phyloP scores from a whole-genome alignment of 192 early-diverging fungal species.

The Oehlia diaphana region DNA sequence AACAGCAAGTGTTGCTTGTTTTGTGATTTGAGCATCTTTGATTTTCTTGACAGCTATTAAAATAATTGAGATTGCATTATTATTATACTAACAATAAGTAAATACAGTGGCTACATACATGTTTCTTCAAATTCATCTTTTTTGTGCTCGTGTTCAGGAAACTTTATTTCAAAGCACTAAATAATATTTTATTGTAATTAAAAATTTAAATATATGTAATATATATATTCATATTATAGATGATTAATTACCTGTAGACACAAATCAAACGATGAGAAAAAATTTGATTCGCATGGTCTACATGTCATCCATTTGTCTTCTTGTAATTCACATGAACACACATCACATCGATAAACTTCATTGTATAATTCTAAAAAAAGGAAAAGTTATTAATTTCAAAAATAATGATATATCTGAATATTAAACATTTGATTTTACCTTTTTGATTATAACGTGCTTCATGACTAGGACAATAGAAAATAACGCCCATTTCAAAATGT shows the following conservation, averaged over 20 bases:
- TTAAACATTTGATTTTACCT: slow-evolving; percentile 38
- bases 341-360: slow-evolving; percentile 72
- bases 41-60: slow-evolving; percentile 42
- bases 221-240: neutral
- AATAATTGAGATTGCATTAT: neutral
- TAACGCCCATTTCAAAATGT: slow-evolving; percentile 75
- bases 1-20: slow-evolving; percentile 38
- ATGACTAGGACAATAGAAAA: slow-evolving; percentile 89
- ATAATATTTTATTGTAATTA: neutral
- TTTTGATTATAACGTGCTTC: slow-evolving; percentile 52
- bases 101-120: slow-evolving; percentile 38
- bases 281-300: slow-evolving; percentile 56
- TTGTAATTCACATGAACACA: slow-evolving; percentile 55
- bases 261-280: slow-evolving; percentile 74
- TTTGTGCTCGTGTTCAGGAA: slow-evolving; percentile 51
- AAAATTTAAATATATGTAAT: neutral
- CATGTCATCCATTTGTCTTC: slow-evolving; percentile 67
- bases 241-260: slow-evolving; percentile 51
- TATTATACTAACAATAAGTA: neutral
- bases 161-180: slow-evolving; percentile 51
- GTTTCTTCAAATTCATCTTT: slow-evolving; percentile 56
- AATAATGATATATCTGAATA: neutral
- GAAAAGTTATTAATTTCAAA: neutral
- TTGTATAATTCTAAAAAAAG: slow-evolving; percentile 54
- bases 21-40: slow-evolving; percentile 45